phyloP scores from a whole-genome alignment of 2,329 filamentous ascomycete genomes.

The Neophaeococcomyces aloes region DNA sequence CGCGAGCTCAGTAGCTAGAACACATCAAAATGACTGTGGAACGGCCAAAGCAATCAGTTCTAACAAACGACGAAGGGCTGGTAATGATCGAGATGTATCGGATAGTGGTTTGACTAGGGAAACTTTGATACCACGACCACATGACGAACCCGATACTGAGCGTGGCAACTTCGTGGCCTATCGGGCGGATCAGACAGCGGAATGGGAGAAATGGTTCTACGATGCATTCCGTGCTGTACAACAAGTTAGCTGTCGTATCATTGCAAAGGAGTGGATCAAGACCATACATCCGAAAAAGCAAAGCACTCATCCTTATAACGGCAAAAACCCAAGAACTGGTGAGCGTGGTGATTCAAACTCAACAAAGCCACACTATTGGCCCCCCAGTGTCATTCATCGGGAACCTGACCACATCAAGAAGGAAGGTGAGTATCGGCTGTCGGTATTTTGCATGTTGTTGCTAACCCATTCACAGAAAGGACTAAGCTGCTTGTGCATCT shows the following conservation, averaged over 20 bases:
- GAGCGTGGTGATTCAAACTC: constrained; percentile 33
- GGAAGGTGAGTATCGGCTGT: constrained; percentile 30
- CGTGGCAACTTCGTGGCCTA: neutral
- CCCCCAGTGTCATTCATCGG: constrained; percentile 33
- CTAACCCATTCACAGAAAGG: constrained; percentile 16
- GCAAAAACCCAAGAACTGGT: constrained; percentile 29
- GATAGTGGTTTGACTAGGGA: constrained; percentile 27
- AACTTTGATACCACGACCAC: constrained; percentile 15
- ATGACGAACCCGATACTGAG: constrained; percentile 1
- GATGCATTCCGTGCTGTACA: constrained; percentile 34
- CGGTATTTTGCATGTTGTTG: neutral
- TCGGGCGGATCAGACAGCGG: constrained; percentile 30
- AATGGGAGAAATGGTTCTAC: constrained; percentile 31
- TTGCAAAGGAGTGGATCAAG: constrained; percentile 39
- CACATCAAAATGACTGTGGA: neutral
- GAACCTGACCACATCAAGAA: constrained; percentile 41
- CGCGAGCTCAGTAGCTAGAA: neutral
- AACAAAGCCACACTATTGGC: constrained; percentile 32
- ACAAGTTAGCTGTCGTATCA: constrained; percentile 36
- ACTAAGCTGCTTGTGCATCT: constrained; percentile 21
- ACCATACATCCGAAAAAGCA: constrained; percentile 39
- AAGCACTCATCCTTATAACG: constrained; percentile 40
- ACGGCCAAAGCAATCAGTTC: constrained; percentile 9
- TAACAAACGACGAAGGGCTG: constrained; percentile 2
- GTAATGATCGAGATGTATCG: constrained; percentile 12